Percentiles rank a stretch among this genome's conserved stretches.
These are phyloP conservation scores for Anthostomella pinea DNA, from an alignment of 2,329 filamentous ascomycete species.

Conservation along the genomic window DNA sequence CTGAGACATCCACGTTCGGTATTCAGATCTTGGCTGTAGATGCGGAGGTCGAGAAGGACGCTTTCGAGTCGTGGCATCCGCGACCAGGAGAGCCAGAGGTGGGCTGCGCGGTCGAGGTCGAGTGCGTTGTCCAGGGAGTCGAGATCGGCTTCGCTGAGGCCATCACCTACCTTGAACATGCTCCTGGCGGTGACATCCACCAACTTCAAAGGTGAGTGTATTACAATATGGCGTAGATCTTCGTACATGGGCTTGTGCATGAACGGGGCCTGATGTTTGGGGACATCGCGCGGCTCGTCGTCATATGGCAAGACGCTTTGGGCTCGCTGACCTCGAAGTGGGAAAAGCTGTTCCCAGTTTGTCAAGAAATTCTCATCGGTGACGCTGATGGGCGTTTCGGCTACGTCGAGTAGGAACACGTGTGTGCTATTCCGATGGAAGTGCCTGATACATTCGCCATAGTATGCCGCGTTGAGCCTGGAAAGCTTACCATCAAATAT, in stretches of 20 bases:
- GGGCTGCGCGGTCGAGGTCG: conserved; percentile 20
- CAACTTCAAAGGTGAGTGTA: conserved; percentile 22
- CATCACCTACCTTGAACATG: not conserved
- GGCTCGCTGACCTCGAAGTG: conserved; percentile 13
- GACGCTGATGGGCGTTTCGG: not conserved
- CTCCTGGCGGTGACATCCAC: conserved; percentile 9
- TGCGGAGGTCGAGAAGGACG: conserved; percentile 25
- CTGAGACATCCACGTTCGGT: conserved; percentile 18
- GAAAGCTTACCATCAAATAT: conserved; percentile 9
- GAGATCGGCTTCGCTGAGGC: conserved; percentile 1
- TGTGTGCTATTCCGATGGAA: conserved; percentile 20
- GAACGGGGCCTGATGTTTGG: conserved; percentile 4
- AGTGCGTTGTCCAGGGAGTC: conserved; percentile 13
- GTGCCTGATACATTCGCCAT: conserved; percentile 10
- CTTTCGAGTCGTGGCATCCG: conserved; percentile 24
- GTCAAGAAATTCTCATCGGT: not conserved
- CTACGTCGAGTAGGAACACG: conserved; percentile 16
- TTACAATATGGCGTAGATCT: conserved; percentile 19
- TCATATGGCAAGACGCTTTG: conserved; percentile 25
- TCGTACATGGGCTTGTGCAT: conserved; percentile 9
- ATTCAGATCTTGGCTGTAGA: conserved; percentile 25
- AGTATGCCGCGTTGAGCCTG: conserved; percentile 9
- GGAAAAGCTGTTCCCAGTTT: conserved; percentile 3
- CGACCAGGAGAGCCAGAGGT: conserved; percentile 26
- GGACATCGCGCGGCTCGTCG: conserved; percentile 12